A percentile compares a stretch with the other conserved stretches of the same genome.
phyloP scores from a whole-genome alignment of 148 eudicot genomes.

The Vaccinium vitisidaea region DNA sequence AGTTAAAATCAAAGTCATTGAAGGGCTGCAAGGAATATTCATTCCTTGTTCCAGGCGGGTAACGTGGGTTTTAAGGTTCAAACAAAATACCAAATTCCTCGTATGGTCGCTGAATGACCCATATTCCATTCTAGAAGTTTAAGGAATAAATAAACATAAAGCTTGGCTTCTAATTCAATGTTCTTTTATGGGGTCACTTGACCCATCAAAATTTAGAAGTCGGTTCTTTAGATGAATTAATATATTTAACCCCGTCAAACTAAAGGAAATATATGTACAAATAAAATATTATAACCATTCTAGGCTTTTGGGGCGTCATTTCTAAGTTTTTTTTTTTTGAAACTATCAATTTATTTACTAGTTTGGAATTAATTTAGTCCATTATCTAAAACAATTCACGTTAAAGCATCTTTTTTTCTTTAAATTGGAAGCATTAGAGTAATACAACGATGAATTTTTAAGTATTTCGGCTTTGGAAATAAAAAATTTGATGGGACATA shows the following conservation, averaged over 20 bases:
- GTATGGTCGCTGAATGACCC: not conserved
- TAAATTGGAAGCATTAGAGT: too few relatives aligned
- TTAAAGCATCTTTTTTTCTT: too few relatives aligned
- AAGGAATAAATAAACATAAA: not conserved
- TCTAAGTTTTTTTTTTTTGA: not conserved
- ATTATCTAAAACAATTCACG: too few relatives aligned
- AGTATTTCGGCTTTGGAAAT: too few relatives aligned
- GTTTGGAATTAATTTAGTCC: not conserved
- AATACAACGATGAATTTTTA: too few relatives aligned
- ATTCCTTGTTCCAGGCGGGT: not conserved
- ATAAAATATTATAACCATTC: not conserved
- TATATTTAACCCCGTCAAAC: not conserved
- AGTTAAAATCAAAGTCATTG: not conserved
- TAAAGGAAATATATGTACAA: not conserved
- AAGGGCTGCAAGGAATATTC: not conserved
- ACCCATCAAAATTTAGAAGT: not conserved
- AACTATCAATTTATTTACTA: not conserved
- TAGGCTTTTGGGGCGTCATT: not conserved
- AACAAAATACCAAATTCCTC: not conserved
- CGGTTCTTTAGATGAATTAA: not conserved
- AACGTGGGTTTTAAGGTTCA: not conserved
- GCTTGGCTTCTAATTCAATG: not conserved
- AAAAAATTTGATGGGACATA: too few relatives aligned
- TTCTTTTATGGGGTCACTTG: not conserved
- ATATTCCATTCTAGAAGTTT: not conserved